Conservation (phyloP, 345 rosid genomes). For the Ceriops decandra region DNA sequence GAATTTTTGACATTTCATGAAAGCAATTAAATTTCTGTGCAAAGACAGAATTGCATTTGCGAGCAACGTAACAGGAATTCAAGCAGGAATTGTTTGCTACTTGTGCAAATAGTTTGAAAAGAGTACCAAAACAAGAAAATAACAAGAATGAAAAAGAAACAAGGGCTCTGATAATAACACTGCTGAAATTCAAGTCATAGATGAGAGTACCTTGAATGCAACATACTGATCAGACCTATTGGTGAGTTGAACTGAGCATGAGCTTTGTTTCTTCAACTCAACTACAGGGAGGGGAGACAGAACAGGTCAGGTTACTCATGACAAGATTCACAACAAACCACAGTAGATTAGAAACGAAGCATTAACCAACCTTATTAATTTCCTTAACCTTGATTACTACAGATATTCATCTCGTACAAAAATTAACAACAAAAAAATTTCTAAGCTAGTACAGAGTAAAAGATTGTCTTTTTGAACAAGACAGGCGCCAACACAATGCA, state of each 20-base stretch:
- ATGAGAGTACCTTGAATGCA: constrained; percentile 49
- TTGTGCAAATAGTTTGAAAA: neutral
- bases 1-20: neutral
- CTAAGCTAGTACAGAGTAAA: no score
- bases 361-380: no score
- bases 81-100: neutral
- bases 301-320: neutral
- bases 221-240: constrained; percentile 49
- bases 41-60: no score
- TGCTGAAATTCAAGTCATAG: neutral
- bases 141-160: neutral
- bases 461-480: no score
- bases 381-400: no score
- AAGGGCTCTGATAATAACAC: neutral
- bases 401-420: no score
- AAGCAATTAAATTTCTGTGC: no score
- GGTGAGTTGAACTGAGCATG: constrained; percentile 40
- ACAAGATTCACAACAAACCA: neutral
- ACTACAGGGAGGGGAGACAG: constrained; percentile 28
- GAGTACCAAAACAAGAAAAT: neutral
- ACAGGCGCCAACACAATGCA: no score
- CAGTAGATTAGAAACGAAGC: neutral
- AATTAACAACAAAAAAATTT: no score
- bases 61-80: neutral
- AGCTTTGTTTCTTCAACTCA: constrained; percentile 51